These are phyloP conservation scores for Amanita rubescens DNA, from an alignment of 768 basidiomycete genomes.

Conservation along the genomic window DNA sequence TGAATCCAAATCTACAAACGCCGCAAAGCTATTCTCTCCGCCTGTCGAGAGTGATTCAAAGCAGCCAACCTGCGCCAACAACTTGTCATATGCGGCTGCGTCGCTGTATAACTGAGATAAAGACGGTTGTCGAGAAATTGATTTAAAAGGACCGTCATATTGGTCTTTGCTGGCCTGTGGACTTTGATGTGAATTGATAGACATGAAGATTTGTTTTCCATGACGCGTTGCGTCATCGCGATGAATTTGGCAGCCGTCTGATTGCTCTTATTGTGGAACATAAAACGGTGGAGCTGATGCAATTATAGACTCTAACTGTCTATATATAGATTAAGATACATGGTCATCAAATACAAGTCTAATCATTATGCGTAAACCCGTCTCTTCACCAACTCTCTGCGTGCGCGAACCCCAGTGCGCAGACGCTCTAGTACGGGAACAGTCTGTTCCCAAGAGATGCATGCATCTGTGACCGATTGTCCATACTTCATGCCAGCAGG, in stretches of 20 bases:
- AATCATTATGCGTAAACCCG: background rate
- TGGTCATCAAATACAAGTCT: background rate
- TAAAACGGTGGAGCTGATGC: background rate
- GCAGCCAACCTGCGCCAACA: slow-evolving; percentile 23
- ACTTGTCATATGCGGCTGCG: slow-evolving; percentile 29
- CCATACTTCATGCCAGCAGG: slow-evolving; percentile 72
- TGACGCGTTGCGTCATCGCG: background rate
- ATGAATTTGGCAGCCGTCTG: background rate
- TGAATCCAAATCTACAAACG: slow-evolving; percentile 38
- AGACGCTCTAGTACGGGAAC: slow-evolving; percentile 75
- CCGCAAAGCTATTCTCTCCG: slow-evolving; percentile 27
- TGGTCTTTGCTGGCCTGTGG: background rate
- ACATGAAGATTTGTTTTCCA: background rate
- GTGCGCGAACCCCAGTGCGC: slow-evolving; percentile 79
- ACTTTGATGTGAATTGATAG: background rate
- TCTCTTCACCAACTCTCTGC: slow-evolving; percentile 45
- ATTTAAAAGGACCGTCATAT: background rate
- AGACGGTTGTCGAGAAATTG: slow-evolving; percentile 18
- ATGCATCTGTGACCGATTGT: slow-evolving; percentile 84
- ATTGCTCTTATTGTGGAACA: background rate
- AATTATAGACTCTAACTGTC: too few relatives aligned
- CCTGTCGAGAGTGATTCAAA: slow-evolving; percentile 13
- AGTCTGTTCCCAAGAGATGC: slow-evolving; percentile 87
- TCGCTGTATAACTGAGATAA: slow-evolving; percentile 29
- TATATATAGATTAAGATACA: background rate